Percentiles rank a stretch among this genome's conserved stretches.
Conservation (phyloP, 805 yeast genomes). For the Wickerhamomyces xylosicus region DNA sequence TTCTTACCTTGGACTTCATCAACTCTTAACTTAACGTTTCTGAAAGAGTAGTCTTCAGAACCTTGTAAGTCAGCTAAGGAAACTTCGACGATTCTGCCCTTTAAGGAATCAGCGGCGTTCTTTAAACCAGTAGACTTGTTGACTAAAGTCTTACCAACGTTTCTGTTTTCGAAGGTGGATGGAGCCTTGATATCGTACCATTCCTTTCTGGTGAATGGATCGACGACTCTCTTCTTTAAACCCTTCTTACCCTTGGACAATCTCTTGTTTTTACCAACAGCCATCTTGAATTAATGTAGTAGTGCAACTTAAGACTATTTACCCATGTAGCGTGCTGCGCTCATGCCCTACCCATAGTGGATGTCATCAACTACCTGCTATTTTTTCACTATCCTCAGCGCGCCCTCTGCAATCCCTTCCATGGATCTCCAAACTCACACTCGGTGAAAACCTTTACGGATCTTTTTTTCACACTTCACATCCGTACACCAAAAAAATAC, state of each 20-base stretch:
- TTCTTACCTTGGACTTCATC: slow-evolving; percentile 99
- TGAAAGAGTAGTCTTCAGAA: slow-evolving; percentile 97
- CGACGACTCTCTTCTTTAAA: slow-evolving; percentile 96
- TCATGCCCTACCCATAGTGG: slow-evolving; percentile 2
- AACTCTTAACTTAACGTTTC: slow-evolving; percentile 94
- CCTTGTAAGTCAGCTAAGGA: slow-evolving; percentile 96
- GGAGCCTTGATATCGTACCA: slow-evolving; percentile 99
- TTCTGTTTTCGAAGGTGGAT: slow-evolving; percentile 96
- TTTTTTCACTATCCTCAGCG: neutral
- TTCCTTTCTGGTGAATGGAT: slow-evolving; percentile 98
- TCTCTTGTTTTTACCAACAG: slow-evolving; percentile 81
- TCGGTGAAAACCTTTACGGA: too few species aligned
- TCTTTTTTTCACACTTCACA: neutral
- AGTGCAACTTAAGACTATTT: neutral
- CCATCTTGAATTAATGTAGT: slow-evolving; percentile 30
- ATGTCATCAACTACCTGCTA: slow-evolving; percentile 4
- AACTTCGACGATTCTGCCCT: slow-evolving; percentile 95
- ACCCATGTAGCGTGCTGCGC: slow-evolving; percentile 1
- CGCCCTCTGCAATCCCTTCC: too few species aligned
- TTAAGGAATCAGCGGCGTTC: slow-evolving; percentile 96
- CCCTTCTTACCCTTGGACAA: slow-evolving; percentile 88
- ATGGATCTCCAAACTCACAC: too few species aligned
- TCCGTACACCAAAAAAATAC: neutral
- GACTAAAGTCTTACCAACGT: slow-evolving; percentile 96
- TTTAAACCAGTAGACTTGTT: slow-evolving; percentile 98